Conservation (phyloP, 2,329 filamentous ascomycete genomes). For the Cytospora piceae region DNA sequence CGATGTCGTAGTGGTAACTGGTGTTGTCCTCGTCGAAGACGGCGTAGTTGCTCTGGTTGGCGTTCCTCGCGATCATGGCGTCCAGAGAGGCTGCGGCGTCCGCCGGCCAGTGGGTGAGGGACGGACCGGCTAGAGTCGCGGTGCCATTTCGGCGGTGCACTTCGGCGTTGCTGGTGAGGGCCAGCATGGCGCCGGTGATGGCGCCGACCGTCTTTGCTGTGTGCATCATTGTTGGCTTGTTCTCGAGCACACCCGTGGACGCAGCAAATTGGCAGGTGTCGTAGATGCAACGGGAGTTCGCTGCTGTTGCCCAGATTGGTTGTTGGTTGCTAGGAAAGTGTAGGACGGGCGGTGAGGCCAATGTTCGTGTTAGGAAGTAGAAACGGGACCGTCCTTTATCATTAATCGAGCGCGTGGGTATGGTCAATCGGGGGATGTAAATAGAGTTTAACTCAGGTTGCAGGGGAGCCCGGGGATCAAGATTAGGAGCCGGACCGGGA, state of each 20-base stretch:
- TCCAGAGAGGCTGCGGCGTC: slow-evolving; percentile 42
- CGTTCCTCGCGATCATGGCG: slow-evolving; percentile 44
- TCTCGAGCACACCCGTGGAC: not conserved
- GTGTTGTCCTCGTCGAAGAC: slow-evolving; percentile 53
- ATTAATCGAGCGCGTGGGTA: no score
- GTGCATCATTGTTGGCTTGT: slow-evolving; percentile 8
- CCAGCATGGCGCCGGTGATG: slow-evolving; percentile 15
- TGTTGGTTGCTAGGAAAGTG: not conserved
- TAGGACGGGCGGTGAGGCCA: not conserved
- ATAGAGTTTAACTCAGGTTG: not conserved
- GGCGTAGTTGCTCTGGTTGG: slow-evolving; percentile 44
- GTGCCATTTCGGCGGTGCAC: slow-evolving; percentile 7
- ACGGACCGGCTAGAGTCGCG: slow-evolving; percentile 28
- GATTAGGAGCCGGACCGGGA: not conserved
- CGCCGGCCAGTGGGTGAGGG: slow-evolving; percentile 42
- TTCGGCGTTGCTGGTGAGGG: slow-evolving; percentile 14
- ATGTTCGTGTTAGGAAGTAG: not conserved
- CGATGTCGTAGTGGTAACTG: slow-evolving; percentile 46
- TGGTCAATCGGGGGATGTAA: no score
- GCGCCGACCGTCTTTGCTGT: slow-evolving; percentile 11
- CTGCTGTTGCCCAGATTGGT: slow-evolving; percentile 5
- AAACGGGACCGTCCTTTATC: no score
- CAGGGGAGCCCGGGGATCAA: not conserved
- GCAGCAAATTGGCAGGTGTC: not conserved
- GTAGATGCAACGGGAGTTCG: not conserved